Evolutionary conservation across 176 grass and related monocot genomes (phyloP).

Genomic region (Phyllostachys edulis): DNA sequence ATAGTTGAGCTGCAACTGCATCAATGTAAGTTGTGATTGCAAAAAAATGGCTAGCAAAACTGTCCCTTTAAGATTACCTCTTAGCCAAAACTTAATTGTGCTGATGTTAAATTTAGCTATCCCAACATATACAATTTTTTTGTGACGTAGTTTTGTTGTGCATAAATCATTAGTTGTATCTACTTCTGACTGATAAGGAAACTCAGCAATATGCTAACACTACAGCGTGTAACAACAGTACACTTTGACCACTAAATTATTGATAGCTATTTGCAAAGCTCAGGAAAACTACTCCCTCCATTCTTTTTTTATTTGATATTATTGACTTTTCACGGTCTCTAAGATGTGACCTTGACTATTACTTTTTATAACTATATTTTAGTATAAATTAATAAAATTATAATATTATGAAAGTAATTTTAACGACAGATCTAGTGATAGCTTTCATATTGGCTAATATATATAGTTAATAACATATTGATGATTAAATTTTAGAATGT

Average conservation of each 20-base stretch:
- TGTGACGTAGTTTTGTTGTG: not conserved
- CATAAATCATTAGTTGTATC: not conserved
- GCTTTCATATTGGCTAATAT: not conserved
- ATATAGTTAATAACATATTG: not conserved
- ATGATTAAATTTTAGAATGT: not conserved
- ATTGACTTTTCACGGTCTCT: not conserved
- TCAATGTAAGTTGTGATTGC: not conserved
- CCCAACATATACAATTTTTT: not conserved
- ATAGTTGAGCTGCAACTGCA: slow-evolving; percentile 23
- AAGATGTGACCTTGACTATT: not conserved
- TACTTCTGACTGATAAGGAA: too few species aligned
- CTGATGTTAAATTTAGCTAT: not conserved
- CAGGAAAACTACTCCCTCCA: not conserved
- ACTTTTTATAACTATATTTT: not conserved
- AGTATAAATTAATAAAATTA: not conserved
- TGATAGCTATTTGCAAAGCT: not conserved
- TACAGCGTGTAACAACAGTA: not conserved
- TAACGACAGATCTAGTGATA: not conserved
- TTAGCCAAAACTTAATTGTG: not conserved
- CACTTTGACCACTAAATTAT: not conserved
- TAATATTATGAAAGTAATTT: not conserved
- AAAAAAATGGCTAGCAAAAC: not conserved
- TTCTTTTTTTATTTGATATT: not conserved
- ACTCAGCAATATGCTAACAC: not conserved
- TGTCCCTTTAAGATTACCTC: not conserved